Base-by-base conservation (phyloP, 352 stramenopile genomes). In the Albugo candida region DNA sequence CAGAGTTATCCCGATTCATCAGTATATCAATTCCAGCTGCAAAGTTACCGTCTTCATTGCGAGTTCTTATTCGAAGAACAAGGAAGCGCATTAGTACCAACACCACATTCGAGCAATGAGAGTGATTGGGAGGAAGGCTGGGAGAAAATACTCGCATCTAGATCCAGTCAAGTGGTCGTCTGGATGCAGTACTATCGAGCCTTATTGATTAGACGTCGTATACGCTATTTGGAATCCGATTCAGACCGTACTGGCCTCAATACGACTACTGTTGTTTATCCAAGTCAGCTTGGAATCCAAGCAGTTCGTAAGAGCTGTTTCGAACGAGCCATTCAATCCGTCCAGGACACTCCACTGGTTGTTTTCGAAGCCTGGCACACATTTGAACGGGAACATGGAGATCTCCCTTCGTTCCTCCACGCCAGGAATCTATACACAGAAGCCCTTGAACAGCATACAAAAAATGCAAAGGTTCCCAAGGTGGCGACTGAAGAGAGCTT, bases 311-410 rank as follows among this genome's bases (percentile, higher is more conserved):
- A 31, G 8, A 3, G 24, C 24, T 31, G 24, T 31, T 31, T 31
- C 8, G 24, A 31, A 31, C 41, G 49, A 19, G 64, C 62, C 16
- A 36, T 65, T 13, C 34, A 68, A 40, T 42, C 48, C 11, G 62
- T 73, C 1, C 63, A 57, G 12, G 64, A 73, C 35, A 43, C 51
- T 12, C 60, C 60, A 3, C 12, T 57, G 24, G 47, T 40, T 18
- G 39, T 79, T 12, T 52, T 61, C 13, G 64, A 79, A 44, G 16
- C 58, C 12, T 79, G 62, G 64, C 44, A 73, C 20, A 52, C 61
- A 0, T 79, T 79, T 17, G 67, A 79, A 49, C 61, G 67, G 40
- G 64, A 79, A 58, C 55, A 71, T 49, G 67, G 67, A 1, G 48
- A 65, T 38, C 41, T 79, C 21, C 14, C 37, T 14, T 49, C 52